Evolutionary conservation across 2,329 filamentous ascomycete species (phyloP).

Genomic region (Rhynchosporium secalis): DNA sequence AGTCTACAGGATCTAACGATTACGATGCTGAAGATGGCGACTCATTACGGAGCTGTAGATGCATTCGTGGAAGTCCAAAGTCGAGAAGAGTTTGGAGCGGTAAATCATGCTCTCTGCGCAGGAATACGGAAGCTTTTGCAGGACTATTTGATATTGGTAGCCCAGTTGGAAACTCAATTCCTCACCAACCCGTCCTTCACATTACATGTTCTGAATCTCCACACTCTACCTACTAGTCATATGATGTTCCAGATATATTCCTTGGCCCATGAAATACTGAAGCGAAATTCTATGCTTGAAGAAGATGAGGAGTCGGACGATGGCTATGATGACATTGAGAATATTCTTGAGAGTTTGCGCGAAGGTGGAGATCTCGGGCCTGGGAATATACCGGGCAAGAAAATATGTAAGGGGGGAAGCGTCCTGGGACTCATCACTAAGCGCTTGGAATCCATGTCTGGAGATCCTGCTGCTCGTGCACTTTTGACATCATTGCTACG

Average conservation of each 20-base stretch:
- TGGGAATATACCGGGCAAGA: slow-evolving; percentile 79
- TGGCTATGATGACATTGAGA: slow-evolving; percentile 80
- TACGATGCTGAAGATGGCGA: slow-evolving; percentile 92
- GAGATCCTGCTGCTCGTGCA: slow-evolving; percentile 83
- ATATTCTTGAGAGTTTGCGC: slow-evolving; percentile 85
- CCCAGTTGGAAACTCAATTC: slow-evolving; percentile 90
- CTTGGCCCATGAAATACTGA: slow-evolving; percentile 82
- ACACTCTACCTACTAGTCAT: slow-evolving; percentile 85
- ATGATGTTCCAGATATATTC: slow-evolving; percentile 90
- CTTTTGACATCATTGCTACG: slow-evolving; percentile 79
- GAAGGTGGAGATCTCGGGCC: slow-evolving; percentile 82
- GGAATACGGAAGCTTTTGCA: slow-evolving; percentile 88
- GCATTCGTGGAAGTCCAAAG: slow-evolving; percentile 94
- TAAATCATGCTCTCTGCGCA: slow-evolving; percentile 96
- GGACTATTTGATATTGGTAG: slow-evolving; percentile 89
- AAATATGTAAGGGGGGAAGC: slow-evolving; percentile 93
- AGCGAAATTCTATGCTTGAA: slow-evolving; percentile 83
- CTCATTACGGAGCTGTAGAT: slow-evolving; percentile 87
- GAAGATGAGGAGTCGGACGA: slow-evolving; percentile 66
- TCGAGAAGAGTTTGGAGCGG: slow-evolving; percentile 85
- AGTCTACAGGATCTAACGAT: slow-evolving; percentile 84
- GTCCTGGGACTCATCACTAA: slow-evolving; percentile 87
- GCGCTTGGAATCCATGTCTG: slow-evolving; percentile 84
- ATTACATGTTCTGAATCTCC: slow-evolving; percentile 87
- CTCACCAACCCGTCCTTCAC: slow-evolving; percentile 88